Base-by-base conservation (phyloP, 2,329 filamentous ascomycete genomes). In the Xylariaceae sp. region DNA sequence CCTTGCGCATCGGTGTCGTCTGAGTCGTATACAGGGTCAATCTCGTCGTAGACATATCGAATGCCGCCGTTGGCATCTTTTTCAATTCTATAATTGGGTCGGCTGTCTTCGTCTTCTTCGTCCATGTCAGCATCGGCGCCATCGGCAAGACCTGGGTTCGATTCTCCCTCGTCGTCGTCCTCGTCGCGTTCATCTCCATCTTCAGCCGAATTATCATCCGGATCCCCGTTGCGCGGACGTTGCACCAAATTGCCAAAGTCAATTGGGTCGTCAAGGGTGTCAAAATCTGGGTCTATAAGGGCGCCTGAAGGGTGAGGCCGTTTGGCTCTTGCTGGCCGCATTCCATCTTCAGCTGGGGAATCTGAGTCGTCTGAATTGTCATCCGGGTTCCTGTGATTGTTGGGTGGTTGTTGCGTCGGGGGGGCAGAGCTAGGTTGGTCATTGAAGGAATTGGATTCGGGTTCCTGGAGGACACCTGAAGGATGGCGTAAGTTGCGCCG, bases 1-100 rank as follows among this genome's bases (percentile, higher is more conserved):
- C 83, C 87, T 58, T 87, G 84, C 3, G 85, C 86, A 70, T 96
- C 92, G 2, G 88, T 88, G 68, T 96, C 92, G 73, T 99, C 95
- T 1, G 91, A 96, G 68, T 97, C 94, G 73, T 99, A 96, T 51
- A 91, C 86, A 2, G 92, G 89, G 62, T 97, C 87, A 60, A 99
- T 91, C 68, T 97, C 94, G 60, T 88, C 83, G 73, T 97, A 99
- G 44, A 96, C 80, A 68, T 95, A 99, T 70, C 94, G 85, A 60
- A 86, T 83, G 65, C 90, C 88, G 57, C 94, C 94, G 73, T 96
- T 94, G 63, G 94, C 92, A 66, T 96, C 94, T 54, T 80, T 87
- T 43, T 87, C 79, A 42, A 86, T 70, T 51, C 74, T 76, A 60
- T 82, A 83, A 60, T 79, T 77, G 54, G 73, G 71, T 27, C 71